Conservation (phyloP, 2,329 filamentous ascomycete species). For the Aspergillus uvarum region DNA sequence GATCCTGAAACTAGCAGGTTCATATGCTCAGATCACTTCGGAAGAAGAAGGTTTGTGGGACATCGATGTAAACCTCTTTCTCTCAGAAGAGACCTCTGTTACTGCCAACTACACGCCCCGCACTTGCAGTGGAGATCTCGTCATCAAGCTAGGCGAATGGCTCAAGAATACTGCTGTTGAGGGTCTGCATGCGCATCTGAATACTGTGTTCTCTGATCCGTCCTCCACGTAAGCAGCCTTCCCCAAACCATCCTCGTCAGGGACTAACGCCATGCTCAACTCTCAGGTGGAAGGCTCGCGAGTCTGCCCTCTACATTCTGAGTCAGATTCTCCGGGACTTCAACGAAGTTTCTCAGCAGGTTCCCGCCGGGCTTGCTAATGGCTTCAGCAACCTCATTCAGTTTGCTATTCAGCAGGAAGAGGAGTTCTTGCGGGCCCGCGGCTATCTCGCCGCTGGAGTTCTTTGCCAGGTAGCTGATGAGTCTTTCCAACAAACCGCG, state of each 20-base stretch:
- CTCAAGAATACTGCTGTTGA: conserved; percentile 73
- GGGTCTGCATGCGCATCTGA: conserved; percentile 74
- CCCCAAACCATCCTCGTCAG: background rate
- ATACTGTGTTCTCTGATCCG: conserved; percentile 63
- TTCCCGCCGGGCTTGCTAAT: conserved; percentile 67
- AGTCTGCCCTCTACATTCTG: conserved; percentile 80
- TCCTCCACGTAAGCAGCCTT: conserved; percentile 34
- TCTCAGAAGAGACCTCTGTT: conserved; percentile 91
- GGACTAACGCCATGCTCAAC: conserved; percentile 21
- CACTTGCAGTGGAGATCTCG: conserved; percentile 85
- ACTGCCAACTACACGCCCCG: conserved; percentile 95
- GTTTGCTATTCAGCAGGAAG: conserved; percentile 67
- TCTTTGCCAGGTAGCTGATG: conserved; percentile 67
- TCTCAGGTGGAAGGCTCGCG: conserved; percentile 64
- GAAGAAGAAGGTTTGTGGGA: conserved; percentile 97
- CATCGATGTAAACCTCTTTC: conserved; percentile 90
- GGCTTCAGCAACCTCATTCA: conserved; percentile 79
- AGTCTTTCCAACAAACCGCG: conserved; percentile 49
- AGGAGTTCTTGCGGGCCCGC: conserved; percentile 78
- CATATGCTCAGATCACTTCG: conserved; percentile 83
- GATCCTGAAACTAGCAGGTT: conserved; percentile 79
- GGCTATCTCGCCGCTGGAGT: conserved; percentile 84
- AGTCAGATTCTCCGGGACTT: conserved; percentile 84
- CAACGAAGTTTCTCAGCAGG: conserved; percentile 69
- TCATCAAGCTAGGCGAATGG: conserved; percentile 93